Evolutionary conservation across 768 basidiomycete genomes (phyloP).

Genomic region (Boletus bicolor): DNA sequence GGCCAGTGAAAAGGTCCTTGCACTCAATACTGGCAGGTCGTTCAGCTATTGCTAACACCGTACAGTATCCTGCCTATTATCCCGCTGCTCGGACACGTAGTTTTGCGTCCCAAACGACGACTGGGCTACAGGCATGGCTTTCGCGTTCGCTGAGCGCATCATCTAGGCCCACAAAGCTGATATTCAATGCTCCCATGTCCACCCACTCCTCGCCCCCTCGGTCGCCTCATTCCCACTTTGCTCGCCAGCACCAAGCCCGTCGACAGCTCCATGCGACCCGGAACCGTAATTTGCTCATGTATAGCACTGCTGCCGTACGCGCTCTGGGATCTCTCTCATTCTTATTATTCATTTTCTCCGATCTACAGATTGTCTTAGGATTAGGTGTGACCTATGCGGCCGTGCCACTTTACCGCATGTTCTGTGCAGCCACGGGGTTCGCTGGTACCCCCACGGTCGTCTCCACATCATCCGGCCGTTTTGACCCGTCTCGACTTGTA

Average conservation of each 20-base stretch:
- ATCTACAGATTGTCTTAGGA: slow-evolving; percentile 64
- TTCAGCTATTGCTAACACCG: not conserved
- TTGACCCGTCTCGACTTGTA: slow-evolving; percentile 80
- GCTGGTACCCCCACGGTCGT: slow-evolving; percentile 91
- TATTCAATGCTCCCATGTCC: slow-evolving; percentile 14
- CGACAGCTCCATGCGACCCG: slow-evolving; percentile 47
- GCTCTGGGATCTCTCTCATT: not conserved
- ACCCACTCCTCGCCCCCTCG: slow-evolving; percentile 4
- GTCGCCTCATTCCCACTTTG: not conserved
- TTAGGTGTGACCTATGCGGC: slow-evolving; percentile 93
- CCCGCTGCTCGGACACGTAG: not conserved
- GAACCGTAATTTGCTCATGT: slow-evolving; percentile 80
- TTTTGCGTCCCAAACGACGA: not conserved
- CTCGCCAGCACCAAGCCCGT: slow-evolving; percentile 31
- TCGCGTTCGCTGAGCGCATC: slow-evolving; percentile 1
- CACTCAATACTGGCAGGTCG: not conserved
- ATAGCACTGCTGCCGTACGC: slow-evolving; percentile 77
- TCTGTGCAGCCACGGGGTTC: slow-evolving; percentile 97
- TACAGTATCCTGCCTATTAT: not conserved
- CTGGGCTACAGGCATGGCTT: not conserved
- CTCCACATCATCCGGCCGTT: slow-evolving; percentile 56
- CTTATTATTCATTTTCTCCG: not conserved
- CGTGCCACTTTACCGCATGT: slow-evolving; percentile 95
- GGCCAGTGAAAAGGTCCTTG: not conserved
- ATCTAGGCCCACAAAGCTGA: not conserved